phyloP scores from a whole-genome alignment of 73 alveolate species.

The Diophrys appendiculata region DNA sequence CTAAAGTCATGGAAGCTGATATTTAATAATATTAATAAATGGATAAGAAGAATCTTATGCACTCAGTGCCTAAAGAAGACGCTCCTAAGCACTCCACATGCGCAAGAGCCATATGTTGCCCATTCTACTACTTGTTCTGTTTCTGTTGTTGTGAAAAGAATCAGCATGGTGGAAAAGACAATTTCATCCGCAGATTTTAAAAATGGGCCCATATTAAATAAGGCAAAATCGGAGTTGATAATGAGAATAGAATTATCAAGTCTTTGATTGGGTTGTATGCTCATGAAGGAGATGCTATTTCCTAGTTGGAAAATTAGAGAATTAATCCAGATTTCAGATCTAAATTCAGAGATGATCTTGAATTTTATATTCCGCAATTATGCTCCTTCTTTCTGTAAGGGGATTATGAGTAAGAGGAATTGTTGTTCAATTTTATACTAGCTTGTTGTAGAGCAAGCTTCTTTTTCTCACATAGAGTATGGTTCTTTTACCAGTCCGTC shows the following conservation, averaged over 20 bases:
- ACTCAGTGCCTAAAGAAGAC: background rate
- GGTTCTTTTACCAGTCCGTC: constrained; percentile 83
- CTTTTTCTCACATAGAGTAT: constrained; percentile 79
- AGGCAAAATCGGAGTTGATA: background rate
- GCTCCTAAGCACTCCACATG: background rate
- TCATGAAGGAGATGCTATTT: constrained; percentile 55
- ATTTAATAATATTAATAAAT: no score
- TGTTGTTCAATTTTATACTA: constrained; percentile 63
- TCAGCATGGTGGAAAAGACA: constrained; percentile 7
- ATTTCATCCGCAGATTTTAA: constrained; percentile 8
- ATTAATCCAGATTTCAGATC: constrained; percentile 86
- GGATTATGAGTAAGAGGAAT: constrained; percentile 24
- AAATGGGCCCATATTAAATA: constrained; percentile 14
- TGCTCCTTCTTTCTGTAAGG: constrained; percentile 57
- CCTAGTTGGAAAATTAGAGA: constrained; percentile 72
- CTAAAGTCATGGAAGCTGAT: no score
- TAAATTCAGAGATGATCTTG: constrained; percentile 79
- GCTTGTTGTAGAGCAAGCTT: constrained; percentile 67
- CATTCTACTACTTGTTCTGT: constrained; percentile 23
- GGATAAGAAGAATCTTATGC: background rate
- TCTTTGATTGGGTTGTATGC: constrained; percentile 50
- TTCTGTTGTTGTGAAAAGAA: constrained; percentile 18
- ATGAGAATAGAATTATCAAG: background rate
- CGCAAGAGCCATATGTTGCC: background rate
- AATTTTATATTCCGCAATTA: constrained; percentile 79